phyloP scores from a whole-genome alignment of 441 rosid species.

The Croton setiger region DNA sequence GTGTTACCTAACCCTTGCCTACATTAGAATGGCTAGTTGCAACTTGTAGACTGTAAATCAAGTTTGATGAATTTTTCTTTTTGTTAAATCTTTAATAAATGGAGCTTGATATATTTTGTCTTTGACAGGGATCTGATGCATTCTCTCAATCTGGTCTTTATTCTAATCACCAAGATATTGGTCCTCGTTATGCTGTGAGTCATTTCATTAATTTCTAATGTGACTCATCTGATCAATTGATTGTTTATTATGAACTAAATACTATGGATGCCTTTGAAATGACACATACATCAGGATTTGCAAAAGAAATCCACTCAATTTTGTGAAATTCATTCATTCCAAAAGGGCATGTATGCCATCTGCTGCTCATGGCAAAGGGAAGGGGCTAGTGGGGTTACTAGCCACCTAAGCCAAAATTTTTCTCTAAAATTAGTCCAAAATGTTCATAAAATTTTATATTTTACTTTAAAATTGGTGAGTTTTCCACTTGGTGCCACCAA shows the following conservation, averaged over 20 bases:
- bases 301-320: no score
- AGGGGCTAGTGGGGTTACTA: no score
- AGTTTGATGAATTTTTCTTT: not conserved
- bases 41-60: not conserved
- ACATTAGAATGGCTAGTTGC: no score
- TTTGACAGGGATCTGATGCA: slow-evolving; percentile 89
- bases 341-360: no score
- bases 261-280: not conserved
- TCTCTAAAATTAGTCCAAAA: no score
- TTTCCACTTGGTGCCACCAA: no score
- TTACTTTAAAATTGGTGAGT: no score
- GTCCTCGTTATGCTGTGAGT: slow-evolving; percentile 96
- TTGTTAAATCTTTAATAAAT: slow-evolving; percentile 12
- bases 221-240: not conserved
- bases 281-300: no score
- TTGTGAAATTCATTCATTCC: no score
- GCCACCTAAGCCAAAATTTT: no score
- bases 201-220: not conserved
- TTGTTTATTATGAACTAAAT: not conserved
- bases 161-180: slow-evolving; percentile 99
- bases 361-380: no score
- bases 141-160: slow-evolving; percentile 98
- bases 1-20: not conserved
- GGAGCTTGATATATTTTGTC: slow-evolving; percentile 23
- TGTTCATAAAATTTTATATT: no score